Conservation (phyloP, 2,329 filamentous ascomycete species). For the Aspergillus candidus region DNA sequence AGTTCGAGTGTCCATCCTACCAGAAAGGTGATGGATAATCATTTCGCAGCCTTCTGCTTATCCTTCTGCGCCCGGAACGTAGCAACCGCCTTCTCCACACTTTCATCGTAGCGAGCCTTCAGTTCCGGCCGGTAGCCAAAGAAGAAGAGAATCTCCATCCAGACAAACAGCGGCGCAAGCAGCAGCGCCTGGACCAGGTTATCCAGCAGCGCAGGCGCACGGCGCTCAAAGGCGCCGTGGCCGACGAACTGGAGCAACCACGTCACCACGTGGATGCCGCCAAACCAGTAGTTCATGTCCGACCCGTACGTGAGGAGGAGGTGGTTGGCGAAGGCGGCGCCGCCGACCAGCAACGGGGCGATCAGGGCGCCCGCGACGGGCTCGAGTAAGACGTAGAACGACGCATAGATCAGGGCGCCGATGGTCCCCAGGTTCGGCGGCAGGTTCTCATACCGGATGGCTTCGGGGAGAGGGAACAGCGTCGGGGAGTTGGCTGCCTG, state of each 20-base stretch:
- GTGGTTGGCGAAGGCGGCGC: constrained; percentile 69
- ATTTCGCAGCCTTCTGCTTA: constrained; percentile 18
- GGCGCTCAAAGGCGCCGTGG: constrained; percentile 80
- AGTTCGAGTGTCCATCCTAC: not conserved
- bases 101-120: constrained; percentile 70
- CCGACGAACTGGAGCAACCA: constrained; percentile 92
- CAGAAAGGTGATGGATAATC: not conserved
- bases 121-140: constrained; percentile 87
- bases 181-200: constrained; percentile 89
- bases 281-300: constrained; percentile 58
- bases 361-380: constrained; percentile 80
- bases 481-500: constrained; percentile 53
- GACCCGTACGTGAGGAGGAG: constrained; percentile 59
- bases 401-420: constrained; percentile 58
- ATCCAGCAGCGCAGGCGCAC: constrained; percentile 82
- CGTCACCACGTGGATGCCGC: constrained; percentile 62
- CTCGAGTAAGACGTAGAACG: constrained; percentile 84
- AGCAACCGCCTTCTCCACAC: constrained; percentile 67
- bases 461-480: constrained; percentile 49
- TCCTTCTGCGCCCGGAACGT: constrained; percentile 61
- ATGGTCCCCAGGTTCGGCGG: constrained; percentile 56
- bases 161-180: constrained; percentile 91
- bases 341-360: constrained; percentile 67
- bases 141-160: constrained; percentile 87
- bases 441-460: constrained; percentile 51